Evolutionary conservation across 2,329 filamentous ascomycete species (phyloP).

Genomic region (Hypoxylon rubiginosum): DNA sequence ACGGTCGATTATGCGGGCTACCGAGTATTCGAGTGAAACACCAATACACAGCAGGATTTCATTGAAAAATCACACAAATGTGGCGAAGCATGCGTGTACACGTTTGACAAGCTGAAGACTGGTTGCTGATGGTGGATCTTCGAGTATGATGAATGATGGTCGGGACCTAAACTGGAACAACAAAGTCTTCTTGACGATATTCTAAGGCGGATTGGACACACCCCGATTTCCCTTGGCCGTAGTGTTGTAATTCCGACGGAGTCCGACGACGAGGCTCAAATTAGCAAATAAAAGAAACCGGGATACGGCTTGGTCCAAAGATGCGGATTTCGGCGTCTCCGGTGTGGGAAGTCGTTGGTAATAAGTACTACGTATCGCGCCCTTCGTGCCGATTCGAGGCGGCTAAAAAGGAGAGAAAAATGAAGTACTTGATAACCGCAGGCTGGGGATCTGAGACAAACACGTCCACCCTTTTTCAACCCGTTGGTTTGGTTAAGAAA

Average conservation of each 20-base stretch:
- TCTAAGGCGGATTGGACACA: constrained; percentile 8
- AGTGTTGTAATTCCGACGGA: constrained; percentile 17
- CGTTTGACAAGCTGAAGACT: constrained; percentile 21
- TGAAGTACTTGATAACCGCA: constrained; percentile 21
- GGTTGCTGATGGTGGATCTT: constrained; percentile 18
- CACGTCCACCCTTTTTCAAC: constrained; percentile 29
- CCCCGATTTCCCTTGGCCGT: constrained; percentile 17
- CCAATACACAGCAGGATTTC: constrained; percentile 20
- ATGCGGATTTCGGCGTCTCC: constrained; percentile 4
- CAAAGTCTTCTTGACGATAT: constrained; percentile 13
- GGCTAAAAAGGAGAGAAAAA: constrained; percentile 25
- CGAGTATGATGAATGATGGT: constrained; percentile 24
- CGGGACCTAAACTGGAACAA: constrained; percentile 21
- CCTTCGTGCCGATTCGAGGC: constrained; percentile 29
- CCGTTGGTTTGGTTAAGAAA: constrained; percentile 24
- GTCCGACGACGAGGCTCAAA: constrained; percentile 20
- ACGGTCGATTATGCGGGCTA: constrained; percentile 40
- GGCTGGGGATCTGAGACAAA: constrained; percentile 37
- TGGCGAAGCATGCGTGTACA: constrained; percentile 27
- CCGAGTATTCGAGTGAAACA: constrained; percentile 35
- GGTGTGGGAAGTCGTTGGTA: constrained; percentile 12
- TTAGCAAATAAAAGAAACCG: constrained; percentile 15
- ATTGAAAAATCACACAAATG: constrained; percentile 32
- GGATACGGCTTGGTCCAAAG: constrained; percentile 10
- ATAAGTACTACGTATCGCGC: constrained; percentile 11